These are phyloP conservation scores for Gnetum montanum DNA, from an alignment of 75 land plant species.

Conservation along the genomic window DNA sequence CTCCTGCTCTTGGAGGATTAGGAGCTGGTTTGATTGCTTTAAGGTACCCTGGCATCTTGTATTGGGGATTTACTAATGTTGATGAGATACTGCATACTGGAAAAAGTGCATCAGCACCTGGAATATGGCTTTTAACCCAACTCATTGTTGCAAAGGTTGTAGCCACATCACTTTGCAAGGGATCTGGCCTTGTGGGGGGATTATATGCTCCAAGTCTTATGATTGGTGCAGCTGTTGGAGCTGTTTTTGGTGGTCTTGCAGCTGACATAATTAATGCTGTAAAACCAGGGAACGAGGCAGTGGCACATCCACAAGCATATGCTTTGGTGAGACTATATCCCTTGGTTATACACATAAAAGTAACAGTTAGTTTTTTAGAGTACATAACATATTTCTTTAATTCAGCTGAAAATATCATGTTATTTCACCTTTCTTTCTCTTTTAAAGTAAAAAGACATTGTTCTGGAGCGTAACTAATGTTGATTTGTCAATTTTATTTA, in stretches of 20 bases:
- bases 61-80: constrained; percentile 99
- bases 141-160: constrained; percentile 83
- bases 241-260: constrained; percentile 90
- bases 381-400: no score
- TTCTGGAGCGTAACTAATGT: no score
- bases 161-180: constrained; percentile 93
- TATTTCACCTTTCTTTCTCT: no score
- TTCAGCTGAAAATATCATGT: no score
- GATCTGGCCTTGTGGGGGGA: constrained; percentile 98
- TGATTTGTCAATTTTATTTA: no score
- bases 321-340: constrained; percentile 59
- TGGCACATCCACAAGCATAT: constrained; percentile 99
- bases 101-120: constrained; percentile 91
- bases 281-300: constrained; percentile 88
- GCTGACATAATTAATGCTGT: constrained; percentile 83
- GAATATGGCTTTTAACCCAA: constrained; percentile 84
- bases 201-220: constrained; percentile 98
- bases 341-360: no score
- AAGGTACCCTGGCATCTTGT: constrained; percentile 84
- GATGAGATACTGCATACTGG: constrained; percentile 97
- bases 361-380: no score
- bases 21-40: constrained; percentile 90
- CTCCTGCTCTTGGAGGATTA: constrained; percentile 93
- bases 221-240: constrained; percentile 97
- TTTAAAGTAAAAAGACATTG: no score